Evolutionary conservation across 2,329 filamentous ascomycete species (phyloP), one percentile per base, ranked within the genome.

Genomic region (Stemphylium lycopersici): DNA sequence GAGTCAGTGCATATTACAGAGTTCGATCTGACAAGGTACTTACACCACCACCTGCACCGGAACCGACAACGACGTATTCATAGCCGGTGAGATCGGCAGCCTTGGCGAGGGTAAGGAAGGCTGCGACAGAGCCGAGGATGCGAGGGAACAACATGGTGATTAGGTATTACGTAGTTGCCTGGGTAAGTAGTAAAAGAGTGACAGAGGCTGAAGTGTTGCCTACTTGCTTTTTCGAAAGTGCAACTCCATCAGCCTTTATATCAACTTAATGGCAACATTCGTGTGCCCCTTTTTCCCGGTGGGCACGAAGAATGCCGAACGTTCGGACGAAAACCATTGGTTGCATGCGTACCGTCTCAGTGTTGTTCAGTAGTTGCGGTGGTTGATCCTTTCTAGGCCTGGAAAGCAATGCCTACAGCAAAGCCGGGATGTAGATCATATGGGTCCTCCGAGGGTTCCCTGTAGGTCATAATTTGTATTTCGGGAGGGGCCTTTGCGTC

Each of bases 1-100:
- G 1, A 26, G 47, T 55, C 15, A 55, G 41, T 46, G 11, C 20
- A 2, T 6, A n/a, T 15, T 31, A n/a, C 7, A 46, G 1, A 8
- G 10, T 29, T 4, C 2, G 22, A n/a, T 16, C 16, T 5, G 20
- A 22, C 7, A 22, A 10, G 7, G 5, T 13, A 39, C 41, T 42
- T 54, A 51, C 59, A n/a, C 61, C 65, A 43, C 69, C 69, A 48
- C 71, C 71, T 18, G 71, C 67, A 41, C 71, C 70, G 6, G 83
- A 84, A 10, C 85, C 85, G 33, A 87, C 83, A 8, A 88, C 79
- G 24, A 88, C 77, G 71, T 86, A 88, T 56, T 88, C 85, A 65
- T 88, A 88, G 11, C 66, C 69, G 4, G 66, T 70, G 10, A 73
- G 66, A 36, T 73, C 61, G 18, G 64, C 68, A 39, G 68, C 70